Percentiles rank a stretch among this genome's conserved stretches.
Evolutionary conservation across 2,329 filamentous ascomycete species (phyloP).

Genomic region (Stylonectria norvegica): DNA sequence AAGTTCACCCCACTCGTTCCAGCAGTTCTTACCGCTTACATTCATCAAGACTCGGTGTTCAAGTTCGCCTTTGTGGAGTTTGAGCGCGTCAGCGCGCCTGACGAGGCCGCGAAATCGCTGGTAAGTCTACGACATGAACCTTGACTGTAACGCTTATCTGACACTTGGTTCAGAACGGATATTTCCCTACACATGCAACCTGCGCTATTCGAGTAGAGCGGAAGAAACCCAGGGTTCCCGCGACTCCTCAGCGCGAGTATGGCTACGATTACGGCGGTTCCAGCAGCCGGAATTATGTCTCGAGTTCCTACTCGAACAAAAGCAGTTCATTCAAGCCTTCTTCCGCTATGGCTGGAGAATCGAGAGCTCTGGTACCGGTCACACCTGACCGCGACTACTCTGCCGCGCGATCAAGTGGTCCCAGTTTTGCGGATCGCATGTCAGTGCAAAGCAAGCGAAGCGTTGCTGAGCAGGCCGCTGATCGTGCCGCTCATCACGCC

Average conservation of each 20-base stretch:
- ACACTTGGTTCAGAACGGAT: neutral
- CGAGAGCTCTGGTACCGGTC: constrained; percentile 12
- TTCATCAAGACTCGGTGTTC: constrained; percentile 14
- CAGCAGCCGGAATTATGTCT: too few species aligned
- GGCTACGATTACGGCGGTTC: too few species aligned
- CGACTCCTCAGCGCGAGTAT: neutral
- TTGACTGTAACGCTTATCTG: neutral
- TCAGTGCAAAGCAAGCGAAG: too few species aligned
- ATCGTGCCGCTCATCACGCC: constrained; percentile 7
- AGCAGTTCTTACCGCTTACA: constrained; percentile 10
- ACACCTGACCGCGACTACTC: constrained; percentile 2
- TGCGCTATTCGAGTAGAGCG: neutral
- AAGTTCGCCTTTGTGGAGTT: constrained; percentile 42
- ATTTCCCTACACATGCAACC: too few species aligned
- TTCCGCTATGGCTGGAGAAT: constrained; percentile 33
- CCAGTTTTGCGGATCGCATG: constrained; percentile 11
- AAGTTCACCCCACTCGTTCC: neutral
- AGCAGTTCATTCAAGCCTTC: too few species aligned
- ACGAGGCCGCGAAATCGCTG: constrained; percentile 33
- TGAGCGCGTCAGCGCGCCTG: constrained; percentile 33
- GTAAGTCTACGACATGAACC: too few species aligned
- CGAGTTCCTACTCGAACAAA: too few species aligned
- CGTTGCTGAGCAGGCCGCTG: constrained; percentile 8
- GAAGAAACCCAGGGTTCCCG: neutral
- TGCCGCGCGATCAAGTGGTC: neutral